These are phyloP conservation scores for Eragrostis tef DNA, from an alignment of 202 grass and related monocot species.

Conservation along the genomic window DNA sequence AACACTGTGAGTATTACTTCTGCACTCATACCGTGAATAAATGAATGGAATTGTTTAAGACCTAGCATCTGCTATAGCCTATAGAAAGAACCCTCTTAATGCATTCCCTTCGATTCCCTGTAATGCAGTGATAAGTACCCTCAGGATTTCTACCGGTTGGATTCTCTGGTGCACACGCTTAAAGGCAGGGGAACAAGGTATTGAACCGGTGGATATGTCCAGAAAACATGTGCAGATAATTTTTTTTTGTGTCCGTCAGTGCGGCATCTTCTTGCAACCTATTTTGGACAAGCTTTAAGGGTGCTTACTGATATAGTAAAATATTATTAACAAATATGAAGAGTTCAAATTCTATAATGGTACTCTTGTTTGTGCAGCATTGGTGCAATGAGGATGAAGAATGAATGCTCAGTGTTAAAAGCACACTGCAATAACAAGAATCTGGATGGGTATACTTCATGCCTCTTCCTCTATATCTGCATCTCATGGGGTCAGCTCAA, in stretches of 20 bases:
- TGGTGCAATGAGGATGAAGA: constrained; percentile 70
- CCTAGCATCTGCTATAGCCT: not conserved
- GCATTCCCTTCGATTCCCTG: constrained; percentile 41
- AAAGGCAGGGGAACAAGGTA: constrained; percentile 73
- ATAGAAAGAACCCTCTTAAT: constrained; percentile 21
- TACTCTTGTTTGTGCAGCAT: constrained; percentile 53
- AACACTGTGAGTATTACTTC: constrained; percentile 56
- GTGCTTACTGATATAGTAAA: constrained; percentile 22
- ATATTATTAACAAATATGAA: constrained; percentile 15
- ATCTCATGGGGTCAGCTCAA: constrained; percentile 5
- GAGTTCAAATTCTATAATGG: constrained; percentile 32
- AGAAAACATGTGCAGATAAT: constrained; percentile 16
- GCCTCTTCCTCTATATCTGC: not conserved
- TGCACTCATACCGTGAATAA: constrained; percentile 24
- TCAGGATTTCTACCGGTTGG: constrained; percentile 62
- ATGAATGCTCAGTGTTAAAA: constrained; percentile 63
- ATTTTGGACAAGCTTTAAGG: constrained; percentile 26
- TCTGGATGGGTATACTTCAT: constrained; percentile 56
- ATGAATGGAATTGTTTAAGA: not conserved
- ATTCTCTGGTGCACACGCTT: constrained; percentile 63
- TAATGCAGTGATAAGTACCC: constrained; percentile 64
- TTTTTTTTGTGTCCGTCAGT: constrained; percentile 5
- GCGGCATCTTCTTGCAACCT: not conserved
- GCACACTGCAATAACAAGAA: constrained; percentile 57
- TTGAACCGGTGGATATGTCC: constrained; percentile 25